Conservation (phyloP, 352 stramenopile species). For the Phytophthora fragariae region DNA sequence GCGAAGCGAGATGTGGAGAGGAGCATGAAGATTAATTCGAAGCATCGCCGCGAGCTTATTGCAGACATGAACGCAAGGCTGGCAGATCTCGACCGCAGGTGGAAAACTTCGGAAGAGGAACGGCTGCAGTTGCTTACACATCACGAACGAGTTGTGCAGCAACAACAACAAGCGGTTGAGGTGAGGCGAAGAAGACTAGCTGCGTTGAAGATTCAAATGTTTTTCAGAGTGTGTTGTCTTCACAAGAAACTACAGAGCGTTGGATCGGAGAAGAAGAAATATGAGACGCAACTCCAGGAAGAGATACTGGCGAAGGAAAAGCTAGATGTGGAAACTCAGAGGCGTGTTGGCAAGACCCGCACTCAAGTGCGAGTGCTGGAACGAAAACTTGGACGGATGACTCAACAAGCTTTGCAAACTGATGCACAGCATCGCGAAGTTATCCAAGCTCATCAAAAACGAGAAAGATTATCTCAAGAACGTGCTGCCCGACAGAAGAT, state of each 20-base stretch:
- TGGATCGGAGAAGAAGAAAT: constrained; percentile 30
- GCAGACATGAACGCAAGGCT: constrained; percentile 44
- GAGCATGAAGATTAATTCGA: constrained; percentile 44
- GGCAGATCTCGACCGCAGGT: constrained; percentile 52
- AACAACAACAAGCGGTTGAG: constrained; percentile 38
- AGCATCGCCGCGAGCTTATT: constrained; percentile 42
- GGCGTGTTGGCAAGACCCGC: constrained; percentile 31
- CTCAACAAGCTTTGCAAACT: constrained; percentile 19
- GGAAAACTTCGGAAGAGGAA: constrained; percentile 45
- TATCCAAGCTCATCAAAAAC: constrained; percentile 26
- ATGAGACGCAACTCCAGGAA: constrained; percentile 22
- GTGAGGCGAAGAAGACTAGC: constrained; percentile 37
- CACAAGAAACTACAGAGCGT: constrained; percentile 36
- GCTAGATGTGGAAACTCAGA: constrained; percentile 24
- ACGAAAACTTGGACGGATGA: constrained; percentile 37
- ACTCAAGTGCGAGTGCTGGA: constrained; percentile 49
- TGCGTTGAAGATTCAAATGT: constrained; percentile 49
- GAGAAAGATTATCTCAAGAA: constrained; percentile 24
- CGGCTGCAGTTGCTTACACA: constrained; percentile 31
- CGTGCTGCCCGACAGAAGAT: constrained; percentile 41
- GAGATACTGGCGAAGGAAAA: constrained; percentile 30
- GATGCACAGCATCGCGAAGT: constrained; percentile 19
- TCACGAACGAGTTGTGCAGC: constrained; percentile 41
- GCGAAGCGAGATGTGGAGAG: constrained; percentile 54
- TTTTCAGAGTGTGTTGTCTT: constrained; percentile 42